Base-by-base conservation (phyloP, 768 basidiomycete species). In the Lepiota brunneoincarnata region DNA sequence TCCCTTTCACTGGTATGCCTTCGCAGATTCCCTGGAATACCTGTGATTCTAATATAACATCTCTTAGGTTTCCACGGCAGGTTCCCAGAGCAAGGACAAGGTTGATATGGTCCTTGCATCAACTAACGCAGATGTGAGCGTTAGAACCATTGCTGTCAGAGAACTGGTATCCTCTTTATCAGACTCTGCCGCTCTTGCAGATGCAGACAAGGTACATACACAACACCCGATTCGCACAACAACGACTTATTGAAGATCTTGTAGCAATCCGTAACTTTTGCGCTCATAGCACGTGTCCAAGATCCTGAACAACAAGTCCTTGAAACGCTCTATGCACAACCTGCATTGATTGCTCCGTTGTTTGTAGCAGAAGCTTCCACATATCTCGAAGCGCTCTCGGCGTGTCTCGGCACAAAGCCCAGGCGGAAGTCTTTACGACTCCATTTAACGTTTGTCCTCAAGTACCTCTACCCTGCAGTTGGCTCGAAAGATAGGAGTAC, bases 221-320 rank as follows among this genome's bases (percentile, higher is more conserved):
- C 18, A 10, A 36, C 6, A 6, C 6, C 42, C 35, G 17, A 24
- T n/a, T 51, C 18, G 17, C 26, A 17, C 18, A 35, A 36, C 20
- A 18, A 10, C 45, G 3, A 18, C 17, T 20, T 50, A 66, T 21
- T 5, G 7, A 47, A 42, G 11, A 46, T 34, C 2, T n/a, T 38
- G 14, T 43, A 87, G 87, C 72, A 77, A 54, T 77, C 85, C 2
- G 69, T 87, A 17, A 75, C 74, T n/a, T 76, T 80, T 2, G 84
- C 87, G 0, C 70, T 98, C 4, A 65, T 87, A 26, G 79, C 84
- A 12, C 83, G 91, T 1, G 69, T 91, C 3, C 78, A 84, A 46
- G 93, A 96, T 60, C 74, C 77, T 6, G 77, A 83, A 24, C 55
- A 70, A 1, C 61, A 69, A 2, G 87, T 97, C 23, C 67, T 94